Evolutionary conservation across 1,139 yeast species (phyloP).

Genomic region (Saccharomyces hybrid): DNA sequence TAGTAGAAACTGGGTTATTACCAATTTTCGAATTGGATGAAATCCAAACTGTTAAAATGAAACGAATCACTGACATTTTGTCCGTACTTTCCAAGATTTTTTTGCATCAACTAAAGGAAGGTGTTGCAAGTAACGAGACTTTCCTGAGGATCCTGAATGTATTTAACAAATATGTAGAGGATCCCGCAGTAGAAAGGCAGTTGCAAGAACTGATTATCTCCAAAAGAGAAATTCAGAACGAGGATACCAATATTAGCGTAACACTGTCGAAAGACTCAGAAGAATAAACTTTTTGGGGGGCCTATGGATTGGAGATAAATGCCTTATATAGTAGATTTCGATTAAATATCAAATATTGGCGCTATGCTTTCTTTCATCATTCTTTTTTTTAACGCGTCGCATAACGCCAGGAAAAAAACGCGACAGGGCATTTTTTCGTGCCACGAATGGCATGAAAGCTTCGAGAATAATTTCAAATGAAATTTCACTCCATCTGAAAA

Average conservation of each 20-base stretch:
- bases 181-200: constrained; percentile 35
- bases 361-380: too few species aligned
- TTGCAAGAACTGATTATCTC: constrained; percentile 35
- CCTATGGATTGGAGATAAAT: background rate
- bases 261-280: background rate
- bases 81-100: constrained; percentile 65
- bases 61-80: constrained; percentile 44
- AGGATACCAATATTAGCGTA: background rate
- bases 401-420: background rate
- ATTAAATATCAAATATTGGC: background rate
- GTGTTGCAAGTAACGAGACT: constrained; percentile 37
- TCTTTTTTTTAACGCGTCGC: background rate
- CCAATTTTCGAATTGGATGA: constrained; percentile 54
- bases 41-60: constrained; percentile 45
- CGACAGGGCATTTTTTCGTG: background rate
- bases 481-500: background rate
- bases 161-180: constrained; percentile 42
- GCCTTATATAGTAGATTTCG: background rate
- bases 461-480: background rate
- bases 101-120: constrained; percentile 45
- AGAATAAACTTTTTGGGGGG: background rate
- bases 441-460: constrained; percentile 4
- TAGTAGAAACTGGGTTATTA: constrained; percentile 67
- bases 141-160: constrained; percentile 44
- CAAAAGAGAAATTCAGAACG: constrained; percentile 31